Evolutionary conservation across 805 yeast species (phyloP), one percentile per base, ranked within the genome.

Genomic region (Saccharomycopsis malanga): DNA sequence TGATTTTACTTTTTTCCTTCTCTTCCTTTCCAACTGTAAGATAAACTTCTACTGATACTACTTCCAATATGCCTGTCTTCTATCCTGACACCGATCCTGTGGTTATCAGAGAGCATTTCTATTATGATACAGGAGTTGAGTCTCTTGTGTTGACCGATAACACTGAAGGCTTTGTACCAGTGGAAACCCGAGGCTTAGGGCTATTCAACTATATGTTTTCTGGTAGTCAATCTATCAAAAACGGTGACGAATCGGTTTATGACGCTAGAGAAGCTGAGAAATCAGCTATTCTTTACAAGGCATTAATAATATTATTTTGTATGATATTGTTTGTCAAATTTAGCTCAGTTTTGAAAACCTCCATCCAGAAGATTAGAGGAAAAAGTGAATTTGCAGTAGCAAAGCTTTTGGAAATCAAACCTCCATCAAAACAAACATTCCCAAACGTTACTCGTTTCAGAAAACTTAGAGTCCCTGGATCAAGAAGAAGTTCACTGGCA

Each of bases 31-130:
- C n/a, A n/a, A n/a, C n/a, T n/a, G n/a, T n/a, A n/a, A n/a, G n/a
- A n/a, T n/a, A n/a, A n/a, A n/a, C n/a, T n/a, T n/a, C n/a, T n/a
- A n/a, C n/a, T n/a, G n/a, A n/a, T n/a, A n/a, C n/a, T 27, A 27
- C 23, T 18, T 15, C 27, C 35, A 32, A n/a, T 10, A 46, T 46
- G 49, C 9, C 49, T 10, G 9, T 40, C 1, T 46, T 46, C 20
- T 17, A 39, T 7, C 50, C 50, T 9, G 50, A 46, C 17, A 9
- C 43, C 4, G 50, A 46, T 23, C 24, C 50, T 12, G 50, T 46
- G 10, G 43, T 46, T 5, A 20, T 46, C 27, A 36, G 46, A 22
- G 50, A 46, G 32, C 50, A 46, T 38, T 23, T 15, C 20, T 46
- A 36, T 20, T 35, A 35, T 14, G 50, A 46, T 32, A 41, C 45